Conservation (phyloP, 257 asterid species). For the Fraxinus pennsylvanica region DNA sequence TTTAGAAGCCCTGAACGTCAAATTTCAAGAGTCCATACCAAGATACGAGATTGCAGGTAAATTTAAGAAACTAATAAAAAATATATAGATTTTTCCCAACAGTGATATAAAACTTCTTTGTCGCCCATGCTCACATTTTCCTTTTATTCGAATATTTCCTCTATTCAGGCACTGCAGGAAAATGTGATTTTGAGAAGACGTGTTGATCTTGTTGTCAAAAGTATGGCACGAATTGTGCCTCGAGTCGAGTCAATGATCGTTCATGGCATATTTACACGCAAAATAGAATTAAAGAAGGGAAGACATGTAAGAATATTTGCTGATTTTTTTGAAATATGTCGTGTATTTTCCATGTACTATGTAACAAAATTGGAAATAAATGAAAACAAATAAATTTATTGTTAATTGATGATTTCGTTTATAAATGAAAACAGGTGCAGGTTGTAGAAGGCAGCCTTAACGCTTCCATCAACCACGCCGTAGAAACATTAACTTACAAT, state of each 20-base stretch:
- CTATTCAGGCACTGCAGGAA: slow-evolving; percentile 38
- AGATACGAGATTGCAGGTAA: slow-evolving; percentile 42
- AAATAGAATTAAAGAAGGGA: background rate
- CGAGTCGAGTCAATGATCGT: background rate
- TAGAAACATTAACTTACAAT: background rate
- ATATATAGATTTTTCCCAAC: background rate
- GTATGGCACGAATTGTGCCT: background rate
- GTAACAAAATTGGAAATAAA: background rate
- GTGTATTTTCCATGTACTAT: background rate
- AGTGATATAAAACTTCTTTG: background rate
- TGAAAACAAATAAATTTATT: background rate
- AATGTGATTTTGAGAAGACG: slow-evolving; percentile 23
- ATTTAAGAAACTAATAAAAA: background rate
- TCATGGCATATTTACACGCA: background rate
- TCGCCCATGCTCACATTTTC: background rate
- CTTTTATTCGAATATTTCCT: background rate
- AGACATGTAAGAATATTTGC: too few relatives aligned
- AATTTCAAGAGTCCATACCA: slow-evolving; percentile 23
- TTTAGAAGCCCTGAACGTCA: slow-evolving; percentile 27
- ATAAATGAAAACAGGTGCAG: background rate
- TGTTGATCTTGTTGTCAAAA: background rate
- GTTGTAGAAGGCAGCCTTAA: too few relatives aligned
- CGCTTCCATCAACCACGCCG: background rate
- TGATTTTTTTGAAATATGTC: background rate
- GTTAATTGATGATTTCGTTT: background rate